Base-by-base conservation (phyloP, 2,329 filamentous ascomycete genomes). In the Cladosporium velox region DNA sequence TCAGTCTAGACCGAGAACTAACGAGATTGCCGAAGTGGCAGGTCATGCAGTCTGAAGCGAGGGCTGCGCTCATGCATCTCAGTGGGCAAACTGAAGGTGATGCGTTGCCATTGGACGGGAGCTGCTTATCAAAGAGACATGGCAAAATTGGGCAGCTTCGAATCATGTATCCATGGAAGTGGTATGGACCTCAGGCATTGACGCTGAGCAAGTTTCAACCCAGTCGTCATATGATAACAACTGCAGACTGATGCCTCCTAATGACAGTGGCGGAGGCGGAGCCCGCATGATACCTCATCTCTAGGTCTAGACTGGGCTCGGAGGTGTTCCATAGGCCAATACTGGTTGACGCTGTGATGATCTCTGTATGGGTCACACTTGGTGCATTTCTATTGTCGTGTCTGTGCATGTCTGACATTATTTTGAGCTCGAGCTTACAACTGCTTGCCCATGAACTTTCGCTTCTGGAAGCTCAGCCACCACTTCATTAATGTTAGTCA, bases 401-500 rank as follows among this genome's bases (percentile, higher is more conserved):
- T 64, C 61, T 26, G 57, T 57, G 61, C 34, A 38, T 64, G 47
- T 41, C 21, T 62, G 41, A 44, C 38, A 51, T 35, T 26, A 34
- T 28, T 24, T 41, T 18, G 8, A 12, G 47, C 18, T 18, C 44
- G 34, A n/a, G 55, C 62, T 77, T 72, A 79, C 67, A 79, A 70
- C 62, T 80, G 76, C 88, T 98, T 98, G 79, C 93, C 93, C 95
- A 99, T 98, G 78, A 99, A 99, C 88, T 97, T 97, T 82, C 95
- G 90, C 89, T 98, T 98, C 64, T 91, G 92, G 79, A 97, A 99
- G 85, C 95, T 98, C 78, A 99, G 81, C 95, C 95, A 99, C 92
- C 94, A 98, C 88, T 96, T 87, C 79, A 83, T 86, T 18, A 49
- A n/a, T n/a, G 66, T 77, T 68, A 77, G 76, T 12, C 41, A 47